Conservation (phyloP, 163 green algal species). For the Volvox carteri region DNA sequence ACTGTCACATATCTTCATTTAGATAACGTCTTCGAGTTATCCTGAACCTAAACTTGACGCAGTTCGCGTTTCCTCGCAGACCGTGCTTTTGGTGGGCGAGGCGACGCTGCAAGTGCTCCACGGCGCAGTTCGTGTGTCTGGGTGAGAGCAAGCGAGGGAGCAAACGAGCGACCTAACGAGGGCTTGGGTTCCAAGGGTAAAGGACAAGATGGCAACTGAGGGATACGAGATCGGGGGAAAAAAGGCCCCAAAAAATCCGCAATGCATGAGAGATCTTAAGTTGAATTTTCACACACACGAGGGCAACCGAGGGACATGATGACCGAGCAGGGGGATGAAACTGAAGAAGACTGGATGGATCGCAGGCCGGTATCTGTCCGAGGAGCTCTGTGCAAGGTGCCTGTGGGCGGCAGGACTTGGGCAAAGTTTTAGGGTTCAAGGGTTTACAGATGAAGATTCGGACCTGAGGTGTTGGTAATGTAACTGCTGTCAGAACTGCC, state of each 20-base stretch:
- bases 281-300: not conserved
- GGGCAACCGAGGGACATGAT: no score
- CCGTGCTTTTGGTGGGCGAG: slow-evolving; percentile 45
- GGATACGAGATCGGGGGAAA: not conserved
- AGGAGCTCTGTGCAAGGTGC: no score
- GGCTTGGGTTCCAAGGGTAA: not conserved
- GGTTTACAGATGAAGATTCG: no score
- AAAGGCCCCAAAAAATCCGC: not conserved
- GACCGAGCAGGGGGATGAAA: no score
- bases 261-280: not conserved
- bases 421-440: no score
- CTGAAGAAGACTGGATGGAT: no score
- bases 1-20: not conserved
- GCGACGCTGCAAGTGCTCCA: slow-evolving; percentile 43
- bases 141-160: slow-evolving; percentile 5
- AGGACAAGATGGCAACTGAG: not conserved
- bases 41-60: no score
- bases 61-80: no score
- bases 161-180: not conserved
- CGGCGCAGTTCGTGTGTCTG: slow-evolving; percentile 20
- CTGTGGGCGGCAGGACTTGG: no score
- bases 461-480: no score
- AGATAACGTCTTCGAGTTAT: no score
- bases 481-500: not conserved
- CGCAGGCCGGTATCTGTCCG: no score